phyloP scores from a whole-genome alignment of 108 stramenopile genomes.

The Cylindrotheca closterium region DNA sequence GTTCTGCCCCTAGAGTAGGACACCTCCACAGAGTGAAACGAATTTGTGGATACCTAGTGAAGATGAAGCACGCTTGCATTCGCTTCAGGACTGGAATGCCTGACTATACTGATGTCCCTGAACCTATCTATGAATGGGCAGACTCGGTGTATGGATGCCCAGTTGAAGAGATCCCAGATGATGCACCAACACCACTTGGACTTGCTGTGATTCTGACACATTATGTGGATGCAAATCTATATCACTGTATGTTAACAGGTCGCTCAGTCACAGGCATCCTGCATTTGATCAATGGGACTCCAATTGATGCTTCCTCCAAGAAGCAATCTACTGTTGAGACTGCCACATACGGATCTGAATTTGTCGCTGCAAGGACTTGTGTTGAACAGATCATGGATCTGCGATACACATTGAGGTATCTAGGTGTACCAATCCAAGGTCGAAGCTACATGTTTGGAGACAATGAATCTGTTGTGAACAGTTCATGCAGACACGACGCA shows the following conservation, averaged over 20 bases:
- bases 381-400: conserved; percentile 21
- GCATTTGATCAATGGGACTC: conserved; percentile 30
- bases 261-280: conserved; percentile 21
- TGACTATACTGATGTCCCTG: neutral
- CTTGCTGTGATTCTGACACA: conserved; percentile 24
- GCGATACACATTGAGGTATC: no score
- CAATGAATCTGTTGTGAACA: no score
- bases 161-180: conserved; percentile 1
- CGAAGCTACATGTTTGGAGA: no score
- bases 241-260: conserved; percentile 13
- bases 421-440: no score
- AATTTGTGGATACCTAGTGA: conserved; percentile 20
- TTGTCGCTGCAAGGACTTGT: conserved; percentile 15
- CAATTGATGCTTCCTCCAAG: conserved; percentile 34
- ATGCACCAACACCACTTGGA: conserved; percentile 22
- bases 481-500: conserved; percentile 1
- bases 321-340: no score
- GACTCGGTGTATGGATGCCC: conserved; percentile 3
- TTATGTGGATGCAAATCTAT: no score
- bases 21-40: conserved; percentile 22
- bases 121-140: conserved; percentile 1
- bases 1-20: conserved; percentile 1
- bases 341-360: conserved; percentile 14
- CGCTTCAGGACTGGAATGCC: conserved; percentile 7
- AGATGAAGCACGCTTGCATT: conserved; percentile 17